A percentile compares a stretch with the other conserved stretches of the same genome.
Evolutionary conservation across 139 green algal genomes (phyloP).

Genomic region (Astrephomene gubernaculifera): DNA sequence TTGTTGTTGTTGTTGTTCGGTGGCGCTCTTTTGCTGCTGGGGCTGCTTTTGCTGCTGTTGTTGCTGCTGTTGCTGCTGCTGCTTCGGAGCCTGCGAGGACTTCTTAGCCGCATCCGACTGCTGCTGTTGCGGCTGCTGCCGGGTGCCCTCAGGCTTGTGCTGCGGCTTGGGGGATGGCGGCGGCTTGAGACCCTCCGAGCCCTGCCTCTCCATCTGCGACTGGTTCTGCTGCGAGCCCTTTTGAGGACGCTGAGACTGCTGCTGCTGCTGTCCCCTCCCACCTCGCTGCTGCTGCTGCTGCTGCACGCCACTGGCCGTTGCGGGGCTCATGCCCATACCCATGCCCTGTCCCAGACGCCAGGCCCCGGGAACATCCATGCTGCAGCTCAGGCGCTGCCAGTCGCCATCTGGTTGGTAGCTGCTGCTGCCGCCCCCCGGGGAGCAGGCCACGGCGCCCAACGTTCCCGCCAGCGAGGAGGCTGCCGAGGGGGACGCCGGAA

Average conservation of each 20-base stretch:
- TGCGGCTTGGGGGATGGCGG: no score
- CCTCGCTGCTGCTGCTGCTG: not conserved
- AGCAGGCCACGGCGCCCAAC: no score
- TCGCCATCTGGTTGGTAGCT: not conserved
- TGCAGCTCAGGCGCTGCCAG: not conserved
- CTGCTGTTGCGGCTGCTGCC: conserved; percentile 17
- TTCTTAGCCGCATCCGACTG: not conserved
- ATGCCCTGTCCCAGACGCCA: not conserved
- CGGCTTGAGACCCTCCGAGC: no score
- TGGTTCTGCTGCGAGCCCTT: not conserved
- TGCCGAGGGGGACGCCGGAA: not conserved
- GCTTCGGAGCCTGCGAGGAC: not conserved
- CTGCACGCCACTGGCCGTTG: not conserved
- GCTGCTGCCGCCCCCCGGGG: not conserved
- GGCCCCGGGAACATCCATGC: not conserved
- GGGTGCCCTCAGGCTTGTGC: no score
- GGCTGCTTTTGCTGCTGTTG: not conserved
- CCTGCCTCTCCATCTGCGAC: not conserved
- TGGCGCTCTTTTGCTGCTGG: no score
- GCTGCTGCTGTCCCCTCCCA: not conserved
- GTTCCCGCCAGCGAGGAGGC: not conserved
- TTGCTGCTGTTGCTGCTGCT: not conserved
- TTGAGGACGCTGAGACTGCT: not conserved
- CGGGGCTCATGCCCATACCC: not conserved
- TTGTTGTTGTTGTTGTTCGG: no score